A percentile compares a stretch with the other conserved stretches of the same genome.
Evolutionary conservation across 2,329 filamentous ascomycete genomes (phyloP).

Genomic region (Venturia effusa): DNA sequence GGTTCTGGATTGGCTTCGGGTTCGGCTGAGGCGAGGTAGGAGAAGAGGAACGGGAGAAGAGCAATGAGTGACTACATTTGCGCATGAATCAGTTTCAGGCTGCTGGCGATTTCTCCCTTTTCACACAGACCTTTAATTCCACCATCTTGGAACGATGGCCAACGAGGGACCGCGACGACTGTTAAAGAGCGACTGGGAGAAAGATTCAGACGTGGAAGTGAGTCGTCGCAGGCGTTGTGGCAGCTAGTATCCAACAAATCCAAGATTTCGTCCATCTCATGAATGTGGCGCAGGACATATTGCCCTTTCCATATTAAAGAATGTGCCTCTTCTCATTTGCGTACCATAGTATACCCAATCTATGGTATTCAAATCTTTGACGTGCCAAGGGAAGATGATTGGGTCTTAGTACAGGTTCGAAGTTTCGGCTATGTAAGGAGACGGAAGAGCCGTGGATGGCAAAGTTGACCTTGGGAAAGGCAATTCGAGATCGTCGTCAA

Average conservation of each 20-base stretch:
- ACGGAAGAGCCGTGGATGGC: neutral
- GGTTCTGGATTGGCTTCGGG: neutral
- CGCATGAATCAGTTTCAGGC: neutral
- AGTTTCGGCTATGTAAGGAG: neutral
- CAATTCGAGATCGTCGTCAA: no score
- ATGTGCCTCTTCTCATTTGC: neutral
- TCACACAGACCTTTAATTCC: neutral
- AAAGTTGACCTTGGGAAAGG: no score
- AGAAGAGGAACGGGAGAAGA: slow-evolving; percentile 3
- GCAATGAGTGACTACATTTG: slow-evolving; percentile 1
- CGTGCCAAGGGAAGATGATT: neutral
- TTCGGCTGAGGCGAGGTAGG: neutral
- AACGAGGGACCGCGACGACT: neutral
- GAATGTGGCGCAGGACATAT: neutral
- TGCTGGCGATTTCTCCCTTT: no score
- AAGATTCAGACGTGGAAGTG: neutral
- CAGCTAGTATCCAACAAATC: neutral
- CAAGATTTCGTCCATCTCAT: neutral
- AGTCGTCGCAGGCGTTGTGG: neutral
- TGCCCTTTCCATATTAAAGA: neutral
- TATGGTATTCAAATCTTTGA: neutral
- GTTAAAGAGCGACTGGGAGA: neutral
- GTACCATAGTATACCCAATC: neutral
- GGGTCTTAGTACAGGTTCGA: neutral
- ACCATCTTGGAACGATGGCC: neutral